Base-by-base conservation (phyloP, 2,329 filamentous ascomycete genomes). In the Zalaria sp. region DNA sequence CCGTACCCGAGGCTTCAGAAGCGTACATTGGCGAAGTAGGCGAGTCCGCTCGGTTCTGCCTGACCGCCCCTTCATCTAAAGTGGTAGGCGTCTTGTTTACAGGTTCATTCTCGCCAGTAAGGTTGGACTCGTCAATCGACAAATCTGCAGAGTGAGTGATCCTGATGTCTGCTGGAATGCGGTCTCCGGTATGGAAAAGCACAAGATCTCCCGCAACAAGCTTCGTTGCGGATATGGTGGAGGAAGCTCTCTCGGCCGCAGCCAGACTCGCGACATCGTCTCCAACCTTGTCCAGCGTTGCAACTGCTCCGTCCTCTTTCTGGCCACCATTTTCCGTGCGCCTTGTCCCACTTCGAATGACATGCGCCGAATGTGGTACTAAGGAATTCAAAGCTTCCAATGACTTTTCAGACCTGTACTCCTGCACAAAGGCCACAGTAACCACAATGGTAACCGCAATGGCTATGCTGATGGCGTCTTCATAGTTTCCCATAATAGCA, bases 391-490 rank as follows among this genome's bases (percentile, higher is more conserved):
- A 68, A 18, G 91, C 91, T 62, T 98, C 91, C 50, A 98, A 78
- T 3, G 89, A 96, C 63, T 98, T 93, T 59, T 98, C 91, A 5
- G 91, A 96, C 45, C 91, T 75, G 60, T 98, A 98, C 63, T 98
- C 91, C 59, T 98, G 91, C 40, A 96, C 78, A 53, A 98, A 98
- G 2, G 89, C 91, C 35, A 98, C 91, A 0, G 82, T 83, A 25
- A 98, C 88, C 4, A 98, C 91, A 52, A 98, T 98, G 26, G 88
- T 94, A 25, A 98, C 91, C 2, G 91, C 91, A 28, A 94, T 79
- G 0, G 89, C 83, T 56, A 98, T 98, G 61, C 89, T 96, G 53
- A 98, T 67, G 4, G 89, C 89, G 65, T 98, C 93, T 53, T 96
- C 89, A 57, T 81, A 79, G 57, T 98, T 98, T 40, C 88, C 87